A percentile compares a stretch with the other conserved stretches of the same genome.
Conservation (phyloP, 1,139 yeast species). For the Debaryomyces fabryi region DNA sequence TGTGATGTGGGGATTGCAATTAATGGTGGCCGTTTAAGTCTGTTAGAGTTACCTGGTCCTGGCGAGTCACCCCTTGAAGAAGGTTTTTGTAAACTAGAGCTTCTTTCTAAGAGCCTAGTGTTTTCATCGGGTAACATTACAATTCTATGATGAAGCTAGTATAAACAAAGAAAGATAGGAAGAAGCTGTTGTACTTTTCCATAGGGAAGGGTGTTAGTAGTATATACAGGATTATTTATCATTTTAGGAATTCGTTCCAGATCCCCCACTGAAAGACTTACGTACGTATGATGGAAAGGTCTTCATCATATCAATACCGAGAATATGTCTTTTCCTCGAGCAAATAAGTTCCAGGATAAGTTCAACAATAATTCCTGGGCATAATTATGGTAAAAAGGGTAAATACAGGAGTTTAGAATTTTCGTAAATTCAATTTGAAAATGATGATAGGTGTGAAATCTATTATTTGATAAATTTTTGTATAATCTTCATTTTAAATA, state of each 20-base stretch:
- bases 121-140: conserved; percentile 14
- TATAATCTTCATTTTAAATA: too few species aligned
- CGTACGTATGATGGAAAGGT: too few species aligned
- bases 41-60: neutral
- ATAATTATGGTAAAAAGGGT: too few species aligned
- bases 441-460: too few species aligned
- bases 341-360: too few species aligned
- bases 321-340: too few species aligned
- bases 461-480: too few species aligned
- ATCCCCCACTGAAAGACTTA: neutral
- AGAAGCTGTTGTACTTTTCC: neutral
- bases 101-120: conserved; percentile 12
- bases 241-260: neutral
- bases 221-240: neutral
- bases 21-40: conserved; percentile 25
- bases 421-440: too few species aligned
- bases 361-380: too few species aligned
- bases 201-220: neutral
- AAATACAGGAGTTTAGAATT: too few species aligned
- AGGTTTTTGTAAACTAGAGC: neutral
- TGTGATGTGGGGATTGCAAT: conserved; percentile 30
- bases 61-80: neutral
- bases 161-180: neutral
- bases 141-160: neutral
- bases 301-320: too few species aligned